Base-by-base conservation (phyloP, 257 asterid genomes). In the Solanum rostratum region DNA sequence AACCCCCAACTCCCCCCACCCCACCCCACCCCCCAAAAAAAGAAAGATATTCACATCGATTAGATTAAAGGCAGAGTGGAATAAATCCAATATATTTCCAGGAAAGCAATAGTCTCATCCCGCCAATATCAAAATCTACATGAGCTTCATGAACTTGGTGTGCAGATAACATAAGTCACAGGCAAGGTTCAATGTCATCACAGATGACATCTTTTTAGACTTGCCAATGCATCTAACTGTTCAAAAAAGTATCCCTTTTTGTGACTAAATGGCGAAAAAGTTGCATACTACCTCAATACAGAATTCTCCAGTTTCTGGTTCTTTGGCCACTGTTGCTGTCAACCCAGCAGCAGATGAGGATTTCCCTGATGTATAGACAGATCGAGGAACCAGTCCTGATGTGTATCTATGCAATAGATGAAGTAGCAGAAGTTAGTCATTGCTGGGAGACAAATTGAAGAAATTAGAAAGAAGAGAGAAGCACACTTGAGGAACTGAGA, bases 241-340 rank as follows among this genome's bases (percentile, higher is more conserved):
- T 24, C 43, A 76, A 49, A 12, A 49, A 76, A 27, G 27, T 76
- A 49, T 20, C 27, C 39, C 2, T 14, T 49, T 24, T 50, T 76
- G 82, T 18, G 22, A 27, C 18, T 2, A 39, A 49, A 45, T 15
- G n/a, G 33, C 41, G 54, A 71, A 50, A 76, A 76, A 7, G 27
- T 37, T 33, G 43, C 30, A 80, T 59, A 55, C 57, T 86, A 95
- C 99, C 99, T 97, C 99, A 50, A 97, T 97, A 90, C 99, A 97
- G 89, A 97, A 97, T 90, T 97, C 99, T 87, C 99, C 98, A 68
- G 98, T 97, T 89, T 97, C 99, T 59, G 99, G 98, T 87, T 97
- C 99, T 92, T 97, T 97, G 87, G 98, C 99, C 74, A 97, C 99
- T 54, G 99, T 94, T 86, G 99, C 99, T 33, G 99, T 97, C 86